Percentiles rank a stretch among this genome's conserved stretches.
Evolutionary conservation across 768 basidiomycete species (phyloP).

Genomic region (Termitomyces sp.): DNA sequence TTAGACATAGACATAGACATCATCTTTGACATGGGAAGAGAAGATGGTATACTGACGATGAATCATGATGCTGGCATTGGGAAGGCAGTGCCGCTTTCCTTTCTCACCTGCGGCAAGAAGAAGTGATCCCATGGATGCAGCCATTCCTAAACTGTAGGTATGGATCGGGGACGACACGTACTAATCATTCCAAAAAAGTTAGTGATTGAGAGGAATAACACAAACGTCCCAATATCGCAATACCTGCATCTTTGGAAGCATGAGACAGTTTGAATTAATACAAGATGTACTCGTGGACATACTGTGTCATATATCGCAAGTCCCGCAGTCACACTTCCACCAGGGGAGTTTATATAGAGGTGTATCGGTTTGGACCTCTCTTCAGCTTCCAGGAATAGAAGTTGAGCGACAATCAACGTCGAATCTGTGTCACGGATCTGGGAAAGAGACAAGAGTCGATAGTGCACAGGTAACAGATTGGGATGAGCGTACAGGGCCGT

Average conservation of each 20-base stretch:
- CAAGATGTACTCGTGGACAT: slow-evolving; percentile 21
- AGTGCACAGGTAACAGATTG: slow-evolving; percentile 2
- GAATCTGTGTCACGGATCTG: slow-evolving; percentile 91
- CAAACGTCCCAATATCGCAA: not conserved
- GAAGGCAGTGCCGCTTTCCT: slow-evolving; percentile 89
- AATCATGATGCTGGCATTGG: slow-evolving; percentile 97
- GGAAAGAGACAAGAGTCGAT: not conserved
- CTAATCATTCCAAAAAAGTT: slow-evolving; percentile 33
- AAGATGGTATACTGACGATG: slow-evolving; percentile 61
- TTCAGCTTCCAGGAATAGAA: slow-evolving; percentile 95
- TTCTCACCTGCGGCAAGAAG: slow-evolving; percentile 88
- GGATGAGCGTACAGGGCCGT: slow-evolving; percentile 72
- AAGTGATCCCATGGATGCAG: slow-evolving; percentile 94
- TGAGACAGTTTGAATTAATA: not conserved
- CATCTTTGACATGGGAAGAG: not conserved
- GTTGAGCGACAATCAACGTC: slow-evolving; percentile 84
- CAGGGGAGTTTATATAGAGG: slow-evolving; percentile 95
- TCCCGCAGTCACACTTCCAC: slow-evolving; percentile 93
- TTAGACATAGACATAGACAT: slow-evolving; percentile 1
- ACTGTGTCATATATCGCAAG: slow-evolving; percentile 98
- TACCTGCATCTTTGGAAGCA: slow-evolving; percentile 68
- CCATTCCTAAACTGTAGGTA: slow-evolving; percentile 94
- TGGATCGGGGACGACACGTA: slow-evolving; percentile 95
- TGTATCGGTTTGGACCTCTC: slow-evolving; percentile 94
- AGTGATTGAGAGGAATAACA: slow-evolving; percentile 8